phyloP scores from a whole-genome alignment of 2,329 filamentous ascomycete genomes.

The Paecilomyces fulvus region DNA sequence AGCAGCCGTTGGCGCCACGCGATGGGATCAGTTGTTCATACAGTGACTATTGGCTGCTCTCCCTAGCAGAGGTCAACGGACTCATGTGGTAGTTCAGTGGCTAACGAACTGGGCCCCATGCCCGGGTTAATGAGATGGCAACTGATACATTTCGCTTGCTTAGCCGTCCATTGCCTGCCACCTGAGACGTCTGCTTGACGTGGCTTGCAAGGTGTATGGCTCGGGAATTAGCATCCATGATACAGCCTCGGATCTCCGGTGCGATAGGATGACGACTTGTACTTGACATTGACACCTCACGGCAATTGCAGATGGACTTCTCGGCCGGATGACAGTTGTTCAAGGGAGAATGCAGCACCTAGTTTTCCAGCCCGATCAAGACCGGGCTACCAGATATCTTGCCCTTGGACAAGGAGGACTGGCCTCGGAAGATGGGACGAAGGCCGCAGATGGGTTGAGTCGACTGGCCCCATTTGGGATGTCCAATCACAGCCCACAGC shows the following conservation, averaged over 20 bases:
- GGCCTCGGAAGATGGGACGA: neutral
- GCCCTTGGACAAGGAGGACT: neutral
- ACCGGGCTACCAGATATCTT: neutral
- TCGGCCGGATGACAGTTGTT: neutral
- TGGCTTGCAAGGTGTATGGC: neutral
- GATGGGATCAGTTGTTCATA: neutral
- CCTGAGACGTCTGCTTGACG: neutral
- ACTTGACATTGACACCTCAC: neutral
- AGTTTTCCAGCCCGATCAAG: neutral
- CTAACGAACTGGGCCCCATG: neutral
- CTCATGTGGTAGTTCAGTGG: neutral
- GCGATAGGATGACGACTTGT: neutral
- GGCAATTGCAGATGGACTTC: neutral
- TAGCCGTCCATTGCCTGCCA: neutral
- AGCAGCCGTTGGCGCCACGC: neutral
- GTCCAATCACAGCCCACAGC: neutral
- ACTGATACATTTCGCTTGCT: neutral
- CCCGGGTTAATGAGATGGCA: neutral
- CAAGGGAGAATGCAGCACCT: neutral
- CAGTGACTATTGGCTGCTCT: neutral
- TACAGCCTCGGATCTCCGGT: neutral
- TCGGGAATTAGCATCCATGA: neutral
- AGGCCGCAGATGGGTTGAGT: neutral
- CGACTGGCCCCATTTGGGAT: neutral
- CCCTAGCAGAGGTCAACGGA: neutral